These are phyloP conservation scores for Cladorrhinum sp. DNA, from an alignment of 2,329 filamentous ascomycete species.

Conservation along the genomic window DNA sequence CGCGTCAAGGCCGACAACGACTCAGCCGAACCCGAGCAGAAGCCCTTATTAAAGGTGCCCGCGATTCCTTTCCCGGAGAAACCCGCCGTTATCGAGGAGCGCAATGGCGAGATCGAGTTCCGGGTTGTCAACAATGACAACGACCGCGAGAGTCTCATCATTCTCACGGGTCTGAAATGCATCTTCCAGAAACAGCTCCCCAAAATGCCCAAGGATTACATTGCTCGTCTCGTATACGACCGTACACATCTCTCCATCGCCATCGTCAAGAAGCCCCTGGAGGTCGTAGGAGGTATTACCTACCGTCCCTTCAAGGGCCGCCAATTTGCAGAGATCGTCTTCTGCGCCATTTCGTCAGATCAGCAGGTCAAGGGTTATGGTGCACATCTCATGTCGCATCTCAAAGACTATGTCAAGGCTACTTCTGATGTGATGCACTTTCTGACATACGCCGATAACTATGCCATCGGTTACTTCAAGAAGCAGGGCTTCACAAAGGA, in stretches of 20 bases:
- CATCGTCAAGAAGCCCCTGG: slow-evolving; percentile 92
- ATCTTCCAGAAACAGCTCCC: slow-evolving; percentile 98
- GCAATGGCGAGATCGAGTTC: slow-evolving; percentile 92
- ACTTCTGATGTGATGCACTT: slow-evolving; percentile 98
- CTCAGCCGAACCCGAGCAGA: slow-evolving; percentile 46
- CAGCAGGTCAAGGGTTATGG: slow-evolving; percentile 99
- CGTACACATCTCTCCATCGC: slow-evolving; percentile 94
- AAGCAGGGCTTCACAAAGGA: slow-evolving; percentile 99
- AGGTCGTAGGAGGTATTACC: slow-evolving; percentile 95
- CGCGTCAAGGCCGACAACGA: slow-evolving; percentile 55
- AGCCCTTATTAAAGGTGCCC: slow-evolving; percentile 51
- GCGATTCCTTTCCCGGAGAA: slow-evolving; percentile 85
- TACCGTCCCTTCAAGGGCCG: slow-evolving; percentile 91
- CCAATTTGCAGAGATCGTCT: slow-evolving; percentile 96
- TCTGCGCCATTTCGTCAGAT: slow-evolving; percentile 95
- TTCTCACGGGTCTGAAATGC: slow-evolving; percentile 91
- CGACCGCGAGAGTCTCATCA: slow-evolving; percentile 81
- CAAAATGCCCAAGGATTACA: slow-evolving; percentile 99
- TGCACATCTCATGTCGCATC: slow-evolving; percentile 93
- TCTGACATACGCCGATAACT: slow-evolving; percentile 97
- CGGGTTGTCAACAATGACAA: slow-evolving; percentile 97
- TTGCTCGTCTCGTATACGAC: slow-evolving; percentile 95
- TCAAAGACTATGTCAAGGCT: slow-evolving; percentile 97
- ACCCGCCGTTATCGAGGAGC: slow-evolving; percentile 90
- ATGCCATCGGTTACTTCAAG: slow-evolving; percentile 98